A percentile compares a stretch with the other conserved stretches of the same genome.
Conservation (phyloP, 2,329 filamentous ascomycete species). For the Aspergillus sp. region DNA sequence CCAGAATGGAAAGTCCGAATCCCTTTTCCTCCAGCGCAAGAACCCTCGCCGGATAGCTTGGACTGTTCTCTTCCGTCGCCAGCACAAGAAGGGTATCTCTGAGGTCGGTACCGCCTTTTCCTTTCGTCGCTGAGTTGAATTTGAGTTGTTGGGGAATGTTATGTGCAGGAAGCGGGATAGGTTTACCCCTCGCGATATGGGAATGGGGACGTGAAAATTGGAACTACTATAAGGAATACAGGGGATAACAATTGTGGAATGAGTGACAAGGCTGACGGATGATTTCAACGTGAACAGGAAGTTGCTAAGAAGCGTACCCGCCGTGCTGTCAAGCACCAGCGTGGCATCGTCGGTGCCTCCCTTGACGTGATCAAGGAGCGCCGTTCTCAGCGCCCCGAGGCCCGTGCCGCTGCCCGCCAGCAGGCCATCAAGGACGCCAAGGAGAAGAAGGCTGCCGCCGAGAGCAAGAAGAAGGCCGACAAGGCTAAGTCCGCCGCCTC, state of each 20-base stretch:
- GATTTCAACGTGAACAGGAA: slow-evolving; percentile 65
- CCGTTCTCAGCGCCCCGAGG: slow-evolving; percentile 90
- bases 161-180: slow-evolving; percentile 7
- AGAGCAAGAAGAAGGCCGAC: slow-evolving; percentile 96
- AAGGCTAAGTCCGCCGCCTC: slow-evolving; percentile 89
- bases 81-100: slow-evolving; percentile 99
- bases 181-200: not conserved
- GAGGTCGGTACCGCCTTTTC: slow-evolving; percentile 70
- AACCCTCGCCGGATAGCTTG: slow-evolving; percentile 99
- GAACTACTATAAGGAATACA: not conserved
- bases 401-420: slow-evolving; percentile 83
- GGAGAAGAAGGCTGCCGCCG: slow-evolving; percentile 90
- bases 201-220: not conserved
- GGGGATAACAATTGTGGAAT: not conserved
- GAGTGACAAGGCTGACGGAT: slow-evolving; percentile 28
- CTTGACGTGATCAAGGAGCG: slow-evolving; percentile 99
- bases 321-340: slow-evolving; percentile 97
- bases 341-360: slow-evolving; percentile 97
- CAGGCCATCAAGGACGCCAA: slow-evolving; percentile 96
- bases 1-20: slow-evolving; percentile 99
- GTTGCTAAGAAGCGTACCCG: slow-evolving; percentile 99
- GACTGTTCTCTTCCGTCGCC: slow-evolving; percentile 96
- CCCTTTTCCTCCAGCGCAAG: slow-evolving; percentile 99
- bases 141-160: slow-evolving; percentile 19
- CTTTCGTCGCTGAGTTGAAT: slow-evolving; percentile 16